Evolutionary conservation across 2,329 filamentous ascomycete genomes (phyloP), one percentile per base, ranked within the genome.

Genomic region (Camptophora hylomeconis): DNA sequence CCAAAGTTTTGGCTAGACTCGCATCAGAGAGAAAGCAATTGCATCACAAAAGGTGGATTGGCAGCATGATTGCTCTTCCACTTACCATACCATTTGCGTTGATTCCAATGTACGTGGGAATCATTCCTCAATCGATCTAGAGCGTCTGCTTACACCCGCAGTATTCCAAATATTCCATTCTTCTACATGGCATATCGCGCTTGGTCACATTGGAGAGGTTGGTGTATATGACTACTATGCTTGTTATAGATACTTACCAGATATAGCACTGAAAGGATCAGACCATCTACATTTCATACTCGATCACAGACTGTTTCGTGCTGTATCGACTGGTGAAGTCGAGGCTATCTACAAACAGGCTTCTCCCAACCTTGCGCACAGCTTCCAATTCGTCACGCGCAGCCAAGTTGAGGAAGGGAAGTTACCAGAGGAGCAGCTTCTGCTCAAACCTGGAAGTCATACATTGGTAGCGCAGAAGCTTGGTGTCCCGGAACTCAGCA

Each of bases 141-240:
- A 24, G 25, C 12, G 25, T 12, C n/a, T 23, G 17, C 31, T 42
- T 19, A 36, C 34, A 5, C 17, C 8, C 28, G 7, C 42, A 92
- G 82, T 38, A 68, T 94, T 39, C 86, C 87, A 19, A 94, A 98
- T 51, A 63, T 98, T 8, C 89, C 89, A 11, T 95, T 95, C 63
- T 95, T 95, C 63, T 98, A 95, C 54, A 69, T 95, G 21, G 72
- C 72, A 11, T 98, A 92, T 60, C 72, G 89, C 40, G 61, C 83
- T 15, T 95, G 80, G 78, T 92, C 81, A 12, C 83, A 93, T 55
- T 92, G 80, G 73, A 72, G 78, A 56, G 64, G 64, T 67, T 38
- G 35, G 53, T 45, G 49, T 40, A 50, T 23, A 13, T 5, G 14
- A 23, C 14, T 5, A 23, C 5, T n/a, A 5, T 5, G 11, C 21